Base-by-base conservation (phyloP, 345 rosid genomes). In the Syzygium grande region DNA sequence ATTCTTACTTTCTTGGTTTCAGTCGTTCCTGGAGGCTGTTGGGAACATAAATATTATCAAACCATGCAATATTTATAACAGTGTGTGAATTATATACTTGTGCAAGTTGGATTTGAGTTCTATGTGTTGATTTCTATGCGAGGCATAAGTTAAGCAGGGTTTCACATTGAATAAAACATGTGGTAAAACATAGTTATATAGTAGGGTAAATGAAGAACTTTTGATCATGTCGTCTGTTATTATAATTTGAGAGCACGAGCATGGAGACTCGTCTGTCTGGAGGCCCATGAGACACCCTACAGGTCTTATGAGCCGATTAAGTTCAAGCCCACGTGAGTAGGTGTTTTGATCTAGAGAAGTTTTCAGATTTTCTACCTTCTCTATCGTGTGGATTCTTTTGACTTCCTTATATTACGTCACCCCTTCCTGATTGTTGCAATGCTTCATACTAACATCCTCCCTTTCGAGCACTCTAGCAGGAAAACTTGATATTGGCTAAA, bases 261-360 rank as follows among this genome's bases (percentile, higher is more conserved):
- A 1, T 61, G 5, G 19, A 61, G 34, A 61, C 17, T n/a, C n/a
- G 9, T 34, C 38, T 0, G 19, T 61, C 34, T 61, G 2, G 19
- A 14, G 73, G 16, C 38, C 2, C 15, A 13, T n/a, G 17, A 17
- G 14, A 61, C 4, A 6, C 73, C 6, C 19, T 61, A 61, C 1
- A 14, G 1, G 30, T 61, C 5, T 4, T 13, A n/a, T 61, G 34
- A 61, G 14, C 4, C 46, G 2, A 29, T n/a, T 61, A 61, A 61
- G 73, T 61, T 61, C 9, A 61, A 52, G 6, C 54, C 6, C 5
- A n/a, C 4, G 0, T 0, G 9, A 12, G 0, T 13, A 61, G 17
- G 34, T 61, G 9, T 61, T 34, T 7, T 12, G 17, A 61, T 61
- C 0, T 13, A 61, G 16, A 61, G n/a, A 2, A 0, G 2, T 10